Base-by-base conservation (phyloP, 345 rosid genomes). In the Salix brachista region DNA sequence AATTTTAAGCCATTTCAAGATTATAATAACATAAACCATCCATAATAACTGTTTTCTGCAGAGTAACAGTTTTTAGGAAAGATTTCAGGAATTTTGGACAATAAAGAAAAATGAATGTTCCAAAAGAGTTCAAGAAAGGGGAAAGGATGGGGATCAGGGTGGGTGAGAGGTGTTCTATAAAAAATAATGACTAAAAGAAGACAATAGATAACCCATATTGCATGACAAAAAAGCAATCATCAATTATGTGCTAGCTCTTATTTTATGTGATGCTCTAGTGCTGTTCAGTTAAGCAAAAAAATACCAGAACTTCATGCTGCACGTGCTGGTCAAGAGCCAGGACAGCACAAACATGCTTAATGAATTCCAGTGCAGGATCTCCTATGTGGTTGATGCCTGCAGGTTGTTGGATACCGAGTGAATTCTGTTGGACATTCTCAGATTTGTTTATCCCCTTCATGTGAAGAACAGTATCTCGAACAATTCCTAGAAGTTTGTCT, bases 291-390 rank as follows among this genome's bases (percentile, higher is more conserved):
- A 71, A 75, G 62, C 62, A 72, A 79, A 58, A 30, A 44, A 77
- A 80, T 86, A 93, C 99, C 94, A 93, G 89, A 86, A 95, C 86
- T 82, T 93, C 96, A 69, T 93, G 93, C 81, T 88, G 92, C 82
- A 91, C 94, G 74, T 84, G 86, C 19, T 85, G 90, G 86, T 95
- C 99, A 71, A 95, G 97, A 65, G 90, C 91, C 75, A 95, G 81
- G 86, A 90, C 93, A 77, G 96, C 92, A 80, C 88, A 93, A 61
- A 87, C 87, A 81, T 88, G 86, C 87, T 90, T 94, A 78, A 95
- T 87, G 75, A 95, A 90, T 77, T 95, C 97, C 82, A 95, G 75
- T 12, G 98, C 86, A 79, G 90, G 79, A 88, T 91, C 92, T 65
- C 87, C 86, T 74, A 69, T 84, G 50, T 73, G 67, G 76, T 72